Evolutionary conservation across 2,329 filamentous ascomycete species (phyloP).

Genomic region (Fusarium globosum): DNA sequence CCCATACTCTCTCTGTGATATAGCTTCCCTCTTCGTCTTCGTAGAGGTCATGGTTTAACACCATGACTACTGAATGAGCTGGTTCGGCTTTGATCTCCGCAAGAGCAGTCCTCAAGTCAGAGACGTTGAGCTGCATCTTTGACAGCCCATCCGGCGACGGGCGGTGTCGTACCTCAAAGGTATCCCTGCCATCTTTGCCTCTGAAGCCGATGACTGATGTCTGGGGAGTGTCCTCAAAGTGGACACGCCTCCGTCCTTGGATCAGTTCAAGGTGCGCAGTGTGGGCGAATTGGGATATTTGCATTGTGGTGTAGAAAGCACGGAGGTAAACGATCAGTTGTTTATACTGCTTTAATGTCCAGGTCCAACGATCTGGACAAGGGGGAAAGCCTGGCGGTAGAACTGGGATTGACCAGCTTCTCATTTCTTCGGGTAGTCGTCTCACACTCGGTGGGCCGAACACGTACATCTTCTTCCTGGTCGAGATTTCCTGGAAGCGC

Average conservation of each 20-base stretch:
- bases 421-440: conserved; percentile 51
- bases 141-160: conserved; percentile 60
- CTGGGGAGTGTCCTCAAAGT: not conserved
- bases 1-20: conserved; percentile 74
- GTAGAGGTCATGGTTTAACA: conserved; percentile 72
- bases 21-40: conserved; percentile 73
- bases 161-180: conserved; percentile 64
- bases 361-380: conserved; percentile 15
- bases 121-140: conserved; percentile 65
- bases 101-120: conserved; percentile 69
- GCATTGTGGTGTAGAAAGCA: conserved; percentile 65
- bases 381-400: conserved; percentile 17
- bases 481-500: conserved; percentile 61
- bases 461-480: not conserved
- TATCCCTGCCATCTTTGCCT: conserved; percentile 43
- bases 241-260: not conserved
- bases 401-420: conserved; percentile 54
- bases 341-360: conserved; percentile 15
- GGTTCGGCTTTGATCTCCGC: conserved; percentile 65
- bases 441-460: conserved; percentile 53
- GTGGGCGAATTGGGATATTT: conserved; percentile 49
- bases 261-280: not conserved
- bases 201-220: conserved; percentile 59
- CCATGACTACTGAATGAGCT: conserved; percentile 67
- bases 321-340: conserved; percentile 53